Percentiles rank a stretch among this genome's conserved stretches.
phyloP scores from a whole-genome alignment of 108 stramenopile genomes.

The Cyclotella kingstonii region DNA sequence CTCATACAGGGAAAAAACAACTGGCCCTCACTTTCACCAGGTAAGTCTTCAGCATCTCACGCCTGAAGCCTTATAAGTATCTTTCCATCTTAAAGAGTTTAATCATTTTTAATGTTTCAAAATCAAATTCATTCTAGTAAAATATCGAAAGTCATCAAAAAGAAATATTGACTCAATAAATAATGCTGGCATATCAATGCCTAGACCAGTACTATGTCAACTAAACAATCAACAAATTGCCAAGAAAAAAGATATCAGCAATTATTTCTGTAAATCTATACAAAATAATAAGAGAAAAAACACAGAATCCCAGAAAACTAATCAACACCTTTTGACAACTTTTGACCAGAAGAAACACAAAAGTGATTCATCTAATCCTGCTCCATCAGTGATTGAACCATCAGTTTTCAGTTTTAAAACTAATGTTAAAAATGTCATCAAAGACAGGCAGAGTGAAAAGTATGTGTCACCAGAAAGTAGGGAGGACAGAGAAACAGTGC shows the following conservation, averaged over 20 bases:
- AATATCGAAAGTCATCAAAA: slow-evolving; percentile 21
- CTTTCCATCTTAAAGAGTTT: too few relatives aligned
- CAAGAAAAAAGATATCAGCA: slow-evolving; percentile 13
- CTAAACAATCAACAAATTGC: too few relatives aligned
- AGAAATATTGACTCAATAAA: slow-evolving; percentile 28
- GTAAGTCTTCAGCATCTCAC: slow-evolving; percentile 21
- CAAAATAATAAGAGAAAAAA: neutral
- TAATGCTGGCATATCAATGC: slow-evolving; percentile 28
- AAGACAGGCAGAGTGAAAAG: slow-evolving; percentile 7
- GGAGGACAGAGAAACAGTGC: slow-evolving; percentile 5
- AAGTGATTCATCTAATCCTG: slow-evolving; percentile 9
- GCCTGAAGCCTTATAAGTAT: too few relatives aligned
- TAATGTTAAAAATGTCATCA: slow-evolving; percentile 12
- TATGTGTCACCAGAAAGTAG: slow-evolving; percentile 14
- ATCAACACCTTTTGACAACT: too few relatives aligned
- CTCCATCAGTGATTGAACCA: slow-evolving; percentile 15
- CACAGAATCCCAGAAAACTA: too few relatives aligned
- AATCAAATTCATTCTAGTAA: slow-evolving; percentile 15
- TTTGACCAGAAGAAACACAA: slow-evolving; percentile 21
- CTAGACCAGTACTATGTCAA: slow-evolving; percentile 30
- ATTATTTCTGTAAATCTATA: neutral
- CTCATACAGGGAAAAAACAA: too few relatives aligned
- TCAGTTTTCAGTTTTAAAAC: slow-evolving; percentile 31
- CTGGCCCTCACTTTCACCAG: slow-evolving; percentile 9
- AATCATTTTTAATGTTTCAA: too few relatives aligned